Evolutionary conservation across 805 yeast genomes (phyloP).

Genomic region (Yarrowia osloensis): DNA sequence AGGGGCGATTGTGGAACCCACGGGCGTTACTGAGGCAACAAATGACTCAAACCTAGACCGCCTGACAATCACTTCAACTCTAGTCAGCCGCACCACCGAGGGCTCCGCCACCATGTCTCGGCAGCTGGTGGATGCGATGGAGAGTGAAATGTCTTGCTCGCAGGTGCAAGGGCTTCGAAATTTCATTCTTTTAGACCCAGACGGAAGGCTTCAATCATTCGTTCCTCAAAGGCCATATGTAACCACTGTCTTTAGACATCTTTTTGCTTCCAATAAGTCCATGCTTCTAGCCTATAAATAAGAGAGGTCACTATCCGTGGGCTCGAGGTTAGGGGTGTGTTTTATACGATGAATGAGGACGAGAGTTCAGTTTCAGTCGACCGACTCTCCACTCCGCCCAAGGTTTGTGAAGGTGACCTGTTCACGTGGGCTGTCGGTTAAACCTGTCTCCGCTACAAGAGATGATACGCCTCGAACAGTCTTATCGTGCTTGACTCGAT

Average conservation of each 20-base stretch:
- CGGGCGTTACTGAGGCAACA: slow-evolving; percentile 19
- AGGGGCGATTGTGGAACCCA: background rate
- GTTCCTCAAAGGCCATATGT: background rate
- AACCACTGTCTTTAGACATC: background rate
- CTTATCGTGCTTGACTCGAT: background rate
- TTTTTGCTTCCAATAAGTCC: background rate
- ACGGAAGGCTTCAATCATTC: no score
- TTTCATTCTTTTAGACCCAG: no score
- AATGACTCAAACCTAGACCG: slow-evolving; percentile 18
- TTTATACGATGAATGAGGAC: background rate
- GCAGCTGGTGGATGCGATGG: background rate
- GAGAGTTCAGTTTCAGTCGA: background rate
- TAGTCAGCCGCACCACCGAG: slow-evolving; percentile 7
- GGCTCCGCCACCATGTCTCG: background rate
- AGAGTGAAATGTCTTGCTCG: background rate
- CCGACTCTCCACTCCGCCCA: background rate
- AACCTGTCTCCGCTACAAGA: background rate
- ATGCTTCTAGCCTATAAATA: background rate
- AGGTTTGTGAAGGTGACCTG: background rate
- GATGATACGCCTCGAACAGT: no score
- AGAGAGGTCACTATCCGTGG: background rate
- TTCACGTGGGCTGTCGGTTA: background rate
- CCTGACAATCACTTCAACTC: background rate
- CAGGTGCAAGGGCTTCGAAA: background rate
- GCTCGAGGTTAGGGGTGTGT: background rate